A percentile compares a stretch with the other conserved stretches of the same genome.
Evolutionary conservation across 208 protist species (phyloP).

Genomic region (Naegleria fowleri): DNA sequence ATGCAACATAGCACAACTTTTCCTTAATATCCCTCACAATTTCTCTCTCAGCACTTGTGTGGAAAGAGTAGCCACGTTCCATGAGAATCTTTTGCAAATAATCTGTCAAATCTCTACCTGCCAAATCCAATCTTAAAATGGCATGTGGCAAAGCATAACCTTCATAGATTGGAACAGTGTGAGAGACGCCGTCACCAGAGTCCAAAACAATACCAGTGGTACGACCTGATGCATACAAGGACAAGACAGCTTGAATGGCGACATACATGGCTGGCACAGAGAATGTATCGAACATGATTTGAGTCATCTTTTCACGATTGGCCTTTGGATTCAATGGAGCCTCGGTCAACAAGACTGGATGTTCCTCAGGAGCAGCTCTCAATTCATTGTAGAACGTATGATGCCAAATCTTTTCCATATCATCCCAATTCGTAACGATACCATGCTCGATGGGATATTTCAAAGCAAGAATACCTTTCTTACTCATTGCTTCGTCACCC

Average conservation of each 20-base stretch:
- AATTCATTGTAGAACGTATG: background rate
- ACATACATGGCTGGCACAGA: background rate
- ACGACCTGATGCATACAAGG: background rate
- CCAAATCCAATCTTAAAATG: constrained; percentile 28
- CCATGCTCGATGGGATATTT: background rate
- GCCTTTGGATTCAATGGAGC: constrained; percentile 53
- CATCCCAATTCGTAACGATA: background rate
- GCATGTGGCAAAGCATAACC: constrained; percentile 32
- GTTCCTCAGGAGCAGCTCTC: constrained; percentile 33
- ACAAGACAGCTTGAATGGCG: background rate
- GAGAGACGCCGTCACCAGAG: constrained; percentile 25
- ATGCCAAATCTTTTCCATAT: constrained; percentile 21
- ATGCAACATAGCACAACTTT: constrained; percentile 79
- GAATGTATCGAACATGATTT: constrained; percentile 52
- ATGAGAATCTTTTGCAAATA: constrained; percentile 28
- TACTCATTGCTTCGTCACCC: constrained; percentile 58
- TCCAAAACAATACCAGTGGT: constrained; percentile 33
- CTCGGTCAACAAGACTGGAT: constrained; percentile 53
- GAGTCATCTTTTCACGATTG: constrained; percentile 55
- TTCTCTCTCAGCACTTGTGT: constrained; percentile 81
- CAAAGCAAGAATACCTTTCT: constrained; percentile 27
- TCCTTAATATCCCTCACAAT: constrained; percentile 92
- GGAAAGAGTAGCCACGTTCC: constrained; percentile 64
- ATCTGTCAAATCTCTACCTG: constrained; percentile 34
- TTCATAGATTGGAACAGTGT: constrained; percentile 38